Percentiles rank a stretch among this genome's conserved stretches.
These are phyloP conservation scores for Ustilago bromivora DNA, from an alignment of 1,284 basidiomycete species.

Conservation along the genomic window DNA sequence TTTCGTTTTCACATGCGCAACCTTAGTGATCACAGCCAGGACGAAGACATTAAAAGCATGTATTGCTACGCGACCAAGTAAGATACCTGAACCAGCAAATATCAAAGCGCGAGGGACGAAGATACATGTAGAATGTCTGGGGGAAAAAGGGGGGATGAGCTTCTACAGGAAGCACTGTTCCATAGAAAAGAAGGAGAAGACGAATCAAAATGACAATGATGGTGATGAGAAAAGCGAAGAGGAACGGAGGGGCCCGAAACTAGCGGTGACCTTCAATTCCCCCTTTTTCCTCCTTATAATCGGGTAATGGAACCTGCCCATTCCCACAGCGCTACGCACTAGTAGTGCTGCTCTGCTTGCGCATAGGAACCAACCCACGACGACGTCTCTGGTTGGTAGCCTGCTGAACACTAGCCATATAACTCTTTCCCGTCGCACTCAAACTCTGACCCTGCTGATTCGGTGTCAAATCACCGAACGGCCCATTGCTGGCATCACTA, in stretches of 20 bases:
- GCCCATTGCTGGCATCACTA: slow-evolving; percentile 57
- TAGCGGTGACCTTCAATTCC: slow-evolving; percentile 6
- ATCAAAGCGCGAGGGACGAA: neutral
- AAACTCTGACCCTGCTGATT: slow-evolving; percentile 44
- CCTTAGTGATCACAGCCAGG: neutral
- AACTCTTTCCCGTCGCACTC: slow-evolving; percentile 40
- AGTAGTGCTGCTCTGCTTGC: slow-evolving; percentile 9
- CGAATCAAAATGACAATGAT: slow-evolving; percentile 8
- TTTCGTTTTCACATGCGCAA: neutral
- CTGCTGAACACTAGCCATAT: slow-evolving; percentile 34
- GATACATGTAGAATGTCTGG: neutral
- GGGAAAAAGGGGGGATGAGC: neutral
- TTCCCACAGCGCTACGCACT: neutral
- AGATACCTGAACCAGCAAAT: neutral
- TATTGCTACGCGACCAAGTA: neutral
- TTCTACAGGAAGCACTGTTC: neutral
- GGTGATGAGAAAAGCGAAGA: neutral
- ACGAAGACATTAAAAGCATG: neutral
- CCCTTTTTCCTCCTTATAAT: neutral
- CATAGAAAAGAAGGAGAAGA: slow-evolving; percentile 1
- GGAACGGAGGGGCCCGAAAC: neutral
- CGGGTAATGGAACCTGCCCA: neutral
- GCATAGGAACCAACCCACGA: slow-evolving; percentile 26
- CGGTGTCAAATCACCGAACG: slow-evolving; percentile 39
- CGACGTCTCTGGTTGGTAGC: slow-evolving; percentile 12